phyloP scores from a whole-genome alignment of 2,329 filamentous ascomycete genomes.

The Pseudopithomyces chartarum region DNA sequence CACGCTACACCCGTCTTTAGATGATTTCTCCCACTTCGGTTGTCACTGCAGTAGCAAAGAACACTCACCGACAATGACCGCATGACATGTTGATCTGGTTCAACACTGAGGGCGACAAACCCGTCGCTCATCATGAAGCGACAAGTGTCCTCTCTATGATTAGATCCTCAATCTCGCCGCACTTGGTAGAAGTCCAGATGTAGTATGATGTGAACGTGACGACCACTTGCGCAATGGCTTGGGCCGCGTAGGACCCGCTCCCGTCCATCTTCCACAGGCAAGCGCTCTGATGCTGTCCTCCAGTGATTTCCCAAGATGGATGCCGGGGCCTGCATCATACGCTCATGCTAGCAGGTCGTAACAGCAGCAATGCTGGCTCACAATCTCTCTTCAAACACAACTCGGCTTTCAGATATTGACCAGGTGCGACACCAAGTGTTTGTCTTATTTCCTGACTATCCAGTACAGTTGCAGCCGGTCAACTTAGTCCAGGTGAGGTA shows the following conservation, averaged over 20 bases:
- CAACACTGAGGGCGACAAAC: neutral
- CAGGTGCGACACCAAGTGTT: neutral
- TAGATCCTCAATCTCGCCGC: neutral
- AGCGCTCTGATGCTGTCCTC: too few relatives aligned
- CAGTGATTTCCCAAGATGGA: neutral
- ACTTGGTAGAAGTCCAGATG: neutral
- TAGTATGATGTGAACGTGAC: slow-evolving; percentile 1
- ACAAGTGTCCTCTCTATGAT: neutral
- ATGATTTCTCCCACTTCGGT: slow-evolving; percentile 6
- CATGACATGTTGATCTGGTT: slow-evolving; percentile 1
- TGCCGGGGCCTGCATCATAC: slow-evolving; percentile 4
- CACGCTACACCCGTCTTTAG: slow-evolving; percentile 11
- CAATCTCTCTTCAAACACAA: slow-evolving; percentile 13
- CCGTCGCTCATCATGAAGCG: neutral
- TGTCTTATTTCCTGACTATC: neutral
- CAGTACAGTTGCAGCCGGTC: neutral
- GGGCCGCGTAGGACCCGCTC: neutral
- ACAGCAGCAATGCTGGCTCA: slow-evolving; percentile 13
- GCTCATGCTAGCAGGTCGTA: slow-evolving; percentile 8
- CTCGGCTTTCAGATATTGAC: slow-evolving; percentile 1
- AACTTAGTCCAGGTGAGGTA: neutral
- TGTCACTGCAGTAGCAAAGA: slow-evolving; percentile 16
- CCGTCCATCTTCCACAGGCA: neutral
- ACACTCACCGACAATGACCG: slow-evolving; percentile 4
- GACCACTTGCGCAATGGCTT: neutral